These are phyloP conservation scores for Microcera coccophila DNA, from an alignment of 2,329 filamentous ascomycete species.

Conservation along the genomic window DNA sequence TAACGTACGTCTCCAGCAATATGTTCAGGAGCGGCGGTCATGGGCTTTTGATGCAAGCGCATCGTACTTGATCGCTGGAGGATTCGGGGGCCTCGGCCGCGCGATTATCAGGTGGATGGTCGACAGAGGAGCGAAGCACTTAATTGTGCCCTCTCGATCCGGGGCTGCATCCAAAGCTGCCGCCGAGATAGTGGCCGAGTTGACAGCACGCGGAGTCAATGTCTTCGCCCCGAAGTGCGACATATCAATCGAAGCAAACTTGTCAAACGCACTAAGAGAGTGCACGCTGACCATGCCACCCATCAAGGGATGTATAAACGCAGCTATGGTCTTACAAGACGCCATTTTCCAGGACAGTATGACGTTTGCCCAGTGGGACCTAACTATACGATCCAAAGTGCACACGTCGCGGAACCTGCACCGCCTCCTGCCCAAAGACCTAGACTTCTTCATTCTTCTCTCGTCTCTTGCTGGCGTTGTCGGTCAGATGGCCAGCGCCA, in stretches of 20 bases:
- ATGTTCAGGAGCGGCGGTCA: neutral
- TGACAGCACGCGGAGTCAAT: neutral
- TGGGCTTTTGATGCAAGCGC: neutral
- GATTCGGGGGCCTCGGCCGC: constrained; percentile 7
- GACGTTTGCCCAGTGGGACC: constrained; percentile 21
- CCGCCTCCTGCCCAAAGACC: constrained; percentile 1
- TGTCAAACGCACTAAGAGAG: constrained; percentile 9
- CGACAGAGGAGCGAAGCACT: constrained; percentile 14
- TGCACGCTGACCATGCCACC: constrained; percentile 19
- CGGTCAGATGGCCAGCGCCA: constrained; percentile 34
- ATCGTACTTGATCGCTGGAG: constrained; percentile 7
- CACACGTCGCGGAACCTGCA: constrained; percentile 29
- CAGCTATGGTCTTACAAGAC: constrained; percentile 27
- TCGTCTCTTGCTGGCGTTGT: constrained; percentile 34
- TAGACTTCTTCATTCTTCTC: constrained; percentile 38
- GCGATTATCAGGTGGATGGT: constrained; percentile 7
- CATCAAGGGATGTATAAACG: constrained; percentile 24
- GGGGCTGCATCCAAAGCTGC: constrained; percentile 21
- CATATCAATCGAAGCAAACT: constrained; percentile 2
- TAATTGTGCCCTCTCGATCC: constrained; percentile 29
- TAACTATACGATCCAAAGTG: constrained; percentile 29
- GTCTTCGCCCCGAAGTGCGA: constrained; percentile 3
- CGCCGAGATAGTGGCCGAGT: constrained; percentile 12
- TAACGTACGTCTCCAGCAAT: neutral
- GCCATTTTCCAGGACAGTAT: constrained; percentile 24